Evolutionary conservation across 306 rosid genomes (phyloP), one percentile per base, ranked within the genome.

Genomic region (Echinosophora koreensis): DNA sequence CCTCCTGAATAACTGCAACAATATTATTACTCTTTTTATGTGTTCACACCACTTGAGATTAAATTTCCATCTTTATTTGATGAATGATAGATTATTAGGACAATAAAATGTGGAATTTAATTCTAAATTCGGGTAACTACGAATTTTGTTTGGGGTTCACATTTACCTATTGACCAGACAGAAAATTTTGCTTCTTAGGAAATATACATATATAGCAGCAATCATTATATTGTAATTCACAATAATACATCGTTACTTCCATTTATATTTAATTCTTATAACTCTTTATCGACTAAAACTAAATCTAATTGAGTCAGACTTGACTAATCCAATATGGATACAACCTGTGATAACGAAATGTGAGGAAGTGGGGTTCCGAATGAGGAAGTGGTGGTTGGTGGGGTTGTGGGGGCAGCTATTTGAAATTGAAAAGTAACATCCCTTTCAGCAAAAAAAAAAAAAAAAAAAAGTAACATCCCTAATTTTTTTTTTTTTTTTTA

Each of bases 341-440:
- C 41, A 46, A 34, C 37, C 0, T 32, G 58, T 44, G 60, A 22
- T 22, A 22, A 66, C n/a, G 54, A 52, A 59, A 71, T 15, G 71
- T 69, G 71, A 55, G 51, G 42, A 11, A 37, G 15, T 11, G 55
- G 66, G 81, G 67, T 14, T 11, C 55, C 65, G 4, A 67, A 12
- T 32, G 66, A 61, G 39, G 61, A 52, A 69, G 41, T 64, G 69
- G 76, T 28, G 32, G 76, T 42, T 9, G 80, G 80, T 78, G 60
- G n/a, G 7, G 5, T 12, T 11, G 66, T 60, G 67, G 52, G 67
- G 57, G 35, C 44, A 58, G 30, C 30, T 27, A 59, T 74, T 5
- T 75, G 81, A 59, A 76, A 57, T 22, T 42, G 68, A 60, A 49
- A 76, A 71, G n/a, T 64, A 37, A 52, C 64, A 66, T 39, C 27